A percentile compares a stretch with the other conserved stretches of the same genome.
Evolutionary conservation across 306 rosid species (phyloP).

Genomic region (Crataegus laevigata): DNA sequence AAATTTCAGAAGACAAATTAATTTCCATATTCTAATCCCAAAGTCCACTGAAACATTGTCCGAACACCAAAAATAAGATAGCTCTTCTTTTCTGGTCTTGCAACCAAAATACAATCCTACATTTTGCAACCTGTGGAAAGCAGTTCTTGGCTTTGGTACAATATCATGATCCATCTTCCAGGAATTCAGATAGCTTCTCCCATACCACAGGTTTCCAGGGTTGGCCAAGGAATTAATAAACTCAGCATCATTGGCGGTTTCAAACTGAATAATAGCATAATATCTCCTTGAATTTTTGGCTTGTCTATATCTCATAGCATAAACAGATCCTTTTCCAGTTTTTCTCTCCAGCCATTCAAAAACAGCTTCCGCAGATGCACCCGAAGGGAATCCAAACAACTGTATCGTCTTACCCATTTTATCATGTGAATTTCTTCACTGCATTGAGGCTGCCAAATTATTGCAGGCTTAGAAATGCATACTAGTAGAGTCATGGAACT

Average conservation of each 20-base stretch:
- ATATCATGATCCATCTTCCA: slow-evolving; percentile 41
- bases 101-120: slow-evolving; percentile 57
- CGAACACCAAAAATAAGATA: slow-evolving; percentile 30
- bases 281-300: slow-evolving; percentile 26
- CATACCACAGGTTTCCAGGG: slow-evolving; percentile 12
- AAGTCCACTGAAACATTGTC: slow-evolving; percentile 37
- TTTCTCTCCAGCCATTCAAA: slow-evolving; percentile 34
- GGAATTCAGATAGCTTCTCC: slow-evolving; percentile 27
- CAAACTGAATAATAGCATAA: slow-evolving; percentile 65
- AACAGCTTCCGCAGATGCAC: slow-evolving; percentile 13
- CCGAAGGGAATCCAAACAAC: slow-evolving; percentile 54
- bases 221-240: slow-evolving; percentile 22
- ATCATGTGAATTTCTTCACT: not conserved
- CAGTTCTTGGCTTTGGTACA: slow-evolving; percentile 36
- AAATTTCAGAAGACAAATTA: slow-evolving; percentile 30
- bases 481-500: not conserved
- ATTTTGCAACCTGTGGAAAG: slow-evolving; percentile 23
- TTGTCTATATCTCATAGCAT: slow-evolving; percentile 42
- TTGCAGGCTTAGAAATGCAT: not conserved
- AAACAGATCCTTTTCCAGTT: slow-evolving; percentile 52
- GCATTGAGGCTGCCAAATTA: not conserved
- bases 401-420: slow-evolving; percentile 61
- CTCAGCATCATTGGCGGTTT: slow-evolving; percentile 19
- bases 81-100: slow-evolving; percentile 38
- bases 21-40: slow-evolving; percentile 35